These are phyloP conservation scores for Fragaria iinumae DNA, from an alignment of 306 rosid genomes.

Conservation along the genomic window DNA sequence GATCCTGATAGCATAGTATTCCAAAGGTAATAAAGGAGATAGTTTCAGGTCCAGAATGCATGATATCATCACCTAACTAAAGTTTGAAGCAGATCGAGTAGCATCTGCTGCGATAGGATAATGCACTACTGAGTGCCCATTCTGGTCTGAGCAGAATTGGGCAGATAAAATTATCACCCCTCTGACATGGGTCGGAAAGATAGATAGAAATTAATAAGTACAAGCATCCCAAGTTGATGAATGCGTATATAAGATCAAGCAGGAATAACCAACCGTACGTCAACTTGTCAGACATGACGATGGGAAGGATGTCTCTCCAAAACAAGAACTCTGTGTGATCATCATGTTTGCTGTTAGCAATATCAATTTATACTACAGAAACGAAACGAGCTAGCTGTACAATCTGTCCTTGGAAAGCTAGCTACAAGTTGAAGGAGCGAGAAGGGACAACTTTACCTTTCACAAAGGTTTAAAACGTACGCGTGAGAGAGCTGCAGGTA, in stretches of 20 bases:
- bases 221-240: background rate
- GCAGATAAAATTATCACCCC: slow-evolving; percentile 12
- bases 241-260: background rate
- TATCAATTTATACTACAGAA: background rate
- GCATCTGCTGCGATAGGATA: slow-evolving; percentile 12
- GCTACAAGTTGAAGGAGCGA: background rate
- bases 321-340: slow-evolving; percentile 7
- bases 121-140: slow-evolving; percentile 3
- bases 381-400: background rate
- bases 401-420: background rate
- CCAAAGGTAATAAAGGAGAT: background rate
- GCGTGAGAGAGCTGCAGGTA: background rate
- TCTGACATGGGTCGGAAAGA: background rate
- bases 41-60: background rate
- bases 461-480: background rate
- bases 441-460: background rate
- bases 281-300: slow-evolving; percentile 3
- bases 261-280: background rate
- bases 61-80: background rate
- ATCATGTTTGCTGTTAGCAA: slow-evolving; percentile 4
- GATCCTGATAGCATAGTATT: background rate
- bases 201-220: slow-evolving; percentile 1
- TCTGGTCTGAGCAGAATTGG: slow-evolving; percentile 4
- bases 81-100: background rate
- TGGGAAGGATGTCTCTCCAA: slow-evolving; percentile 3